phyloP scores from a whole-genome alignment of 257 asterid genomes.

The Lavandula angustifolia region DNA sequence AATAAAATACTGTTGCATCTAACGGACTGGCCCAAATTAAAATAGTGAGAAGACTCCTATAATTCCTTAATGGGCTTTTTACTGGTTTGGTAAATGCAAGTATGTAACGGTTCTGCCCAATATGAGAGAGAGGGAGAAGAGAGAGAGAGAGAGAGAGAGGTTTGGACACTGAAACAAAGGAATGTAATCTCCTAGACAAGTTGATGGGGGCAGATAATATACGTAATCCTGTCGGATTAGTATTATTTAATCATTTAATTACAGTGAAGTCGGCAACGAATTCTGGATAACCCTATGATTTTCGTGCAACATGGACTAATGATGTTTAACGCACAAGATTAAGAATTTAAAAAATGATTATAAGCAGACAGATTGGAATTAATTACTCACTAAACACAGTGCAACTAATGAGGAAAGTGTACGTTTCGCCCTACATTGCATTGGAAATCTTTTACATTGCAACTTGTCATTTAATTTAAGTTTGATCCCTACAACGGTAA shows the following conservation, averaged over 20 bases:
- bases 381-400: conserved; percentile 12
- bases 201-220: background rate
- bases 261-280: conserved; percentile 17
- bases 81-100: too few species aligned
- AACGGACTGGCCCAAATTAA: too few species aligned
- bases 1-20: too few species aligned
- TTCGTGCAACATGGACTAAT: conserved; percentile 29
- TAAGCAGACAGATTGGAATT: conserved; percentile 13
- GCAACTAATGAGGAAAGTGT: conserved; percentile 21
- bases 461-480: conserved; percentile 22
- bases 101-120: too few species aligned
- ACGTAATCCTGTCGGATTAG: background rate
- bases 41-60: too few species aligned
- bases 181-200: background rate
- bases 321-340: conserved; percentile 30
- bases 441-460: conserved; percentile 24
- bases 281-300: conserved; percentile 22
- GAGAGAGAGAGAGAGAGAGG: background rate
- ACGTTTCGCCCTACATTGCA: conserved; percentile 26
- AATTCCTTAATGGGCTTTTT: too few species aligned
- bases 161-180: conserved; percentile 16
- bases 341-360: conserved; percentile 8
- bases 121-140: too few species aligned
- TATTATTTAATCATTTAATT: conserved; percentile 7
- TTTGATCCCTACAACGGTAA: background rate